These are phyloP conservation scores for Parasarocladium wereldwijsianum DNA, from an alignment of 2,329 filamentous ascomycete species.

Conservation along the genomic window DNA sequence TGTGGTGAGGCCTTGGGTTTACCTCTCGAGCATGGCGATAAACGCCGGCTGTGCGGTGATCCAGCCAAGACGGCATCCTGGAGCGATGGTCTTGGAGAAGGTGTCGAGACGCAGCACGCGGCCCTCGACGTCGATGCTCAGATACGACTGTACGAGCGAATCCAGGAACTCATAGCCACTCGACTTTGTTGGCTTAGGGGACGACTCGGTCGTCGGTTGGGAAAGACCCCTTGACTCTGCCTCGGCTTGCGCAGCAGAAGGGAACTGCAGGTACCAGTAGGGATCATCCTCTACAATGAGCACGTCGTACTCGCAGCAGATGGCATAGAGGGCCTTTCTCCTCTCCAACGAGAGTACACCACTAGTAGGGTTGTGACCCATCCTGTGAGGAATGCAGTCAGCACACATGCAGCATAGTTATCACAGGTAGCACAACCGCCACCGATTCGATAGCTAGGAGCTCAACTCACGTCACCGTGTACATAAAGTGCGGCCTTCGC, in stretches of 20 bases:
- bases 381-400: slow-evolving; percentile 8
- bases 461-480: slow-evolving; percentile 66
- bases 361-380: slow-evolving; percentile 76
- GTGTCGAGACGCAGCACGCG: slow-evolving; percentile 83
- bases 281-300: slow-evolving; percentile 91
- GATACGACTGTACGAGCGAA: slow-evolving; percentile 67
- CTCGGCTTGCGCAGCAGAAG: slow-evolving; percentile 44
- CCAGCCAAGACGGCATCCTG: slow-evolving; percentile 82
- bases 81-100: slow-evolving; percentile 85
- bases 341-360: slow-evolving; percentile 59
- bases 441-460: not conserved
- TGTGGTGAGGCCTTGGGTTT: slow-evolving; percentile 6
- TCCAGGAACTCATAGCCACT: slow-evolving; percentile 68
- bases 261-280: slow-evolving; percentile 90
- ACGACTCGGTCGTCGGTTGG: slow-evolving; percentile 16
- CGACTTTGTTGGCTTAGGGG: slow-evolving; percentile 17
- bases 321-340: slow-evolving; percentile 61
- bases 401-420: too few relatives aligned
- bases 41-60: slow-evolving; percentile 71
- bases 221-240: slow-evolving; percentile 29
- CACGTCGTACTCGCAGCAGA: slow-evolving; percentile 75
- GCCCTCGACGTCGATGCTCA: slow-evolving; percentile 70
- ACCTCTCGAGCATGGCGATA: slow-evolving; percentile 49
- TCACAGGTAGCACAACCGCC: not conserved
- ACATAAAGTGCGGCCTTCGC: slow-evolving; percentile 68